Percentiles rank a stretch among this genome's conserved stretches.
Conservation (phyloP, 441 rosid species). For the Raphanus hybrid region DNA sequence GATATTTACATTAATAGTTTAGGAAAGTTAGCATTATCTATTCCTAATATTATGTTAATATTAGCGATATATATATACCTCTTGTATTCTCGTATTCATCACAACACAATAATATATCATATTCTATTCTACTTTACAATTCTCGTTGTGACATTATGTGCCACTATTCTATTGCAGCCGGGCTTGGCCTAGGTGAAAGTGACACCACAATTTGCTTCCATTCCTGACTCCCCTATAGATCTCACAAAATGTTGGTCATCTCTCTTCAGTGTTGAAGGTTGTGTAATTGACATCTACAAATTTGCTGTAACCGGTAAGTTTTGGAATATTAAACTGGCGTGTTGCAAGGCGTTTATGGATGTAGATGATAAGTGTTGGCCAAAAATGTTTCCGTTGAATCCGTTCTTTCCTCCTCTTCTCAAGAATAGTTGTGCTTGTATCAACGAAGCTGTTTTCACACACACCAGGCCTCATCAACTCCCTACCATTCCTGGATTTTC, state of each 20-base stretch:
- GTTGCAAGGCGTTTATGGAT: slow-evolving; percentile 2
- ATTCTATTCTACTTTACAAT: not conserved
- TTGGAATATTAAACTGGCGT: not conserved
- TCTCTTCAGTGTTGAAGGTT: not conserved
- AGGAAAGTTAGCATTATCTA: no score
- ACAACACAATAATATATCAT: no score
- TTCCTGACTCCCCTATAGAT: not conserved
- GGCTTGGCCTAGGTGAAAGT: not conserved
- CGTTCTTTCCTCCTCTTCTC: not conserved
- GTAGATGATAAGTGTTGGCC: slow-evolving; percentile 3
- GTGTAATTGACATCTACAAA: not conserved
- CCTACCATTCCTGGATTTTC: not conserved
- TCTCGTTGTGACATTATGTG: not conserved
- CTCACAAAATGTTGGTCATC: slow-evolving; percentile 8
- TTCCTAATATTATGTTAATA: no score
- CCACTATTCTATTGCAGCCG: not conserved
- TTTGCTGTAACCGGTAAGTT: not conserved
- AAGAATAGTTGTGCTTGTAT: not conserved
- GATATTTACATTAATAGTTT: no score
- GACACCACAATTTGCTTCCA: not conserved
- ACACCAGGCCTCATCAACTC: not conserved
- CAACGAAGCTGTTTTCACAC: not conserved
- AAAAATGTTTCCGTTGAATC: not conserved
- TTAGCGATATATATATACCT: no score
- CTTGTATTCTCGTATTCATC: no score